Conservation (phyloP, 2,329 filamentous ascomycete species). For the Ascochyta fabae region DNA sequence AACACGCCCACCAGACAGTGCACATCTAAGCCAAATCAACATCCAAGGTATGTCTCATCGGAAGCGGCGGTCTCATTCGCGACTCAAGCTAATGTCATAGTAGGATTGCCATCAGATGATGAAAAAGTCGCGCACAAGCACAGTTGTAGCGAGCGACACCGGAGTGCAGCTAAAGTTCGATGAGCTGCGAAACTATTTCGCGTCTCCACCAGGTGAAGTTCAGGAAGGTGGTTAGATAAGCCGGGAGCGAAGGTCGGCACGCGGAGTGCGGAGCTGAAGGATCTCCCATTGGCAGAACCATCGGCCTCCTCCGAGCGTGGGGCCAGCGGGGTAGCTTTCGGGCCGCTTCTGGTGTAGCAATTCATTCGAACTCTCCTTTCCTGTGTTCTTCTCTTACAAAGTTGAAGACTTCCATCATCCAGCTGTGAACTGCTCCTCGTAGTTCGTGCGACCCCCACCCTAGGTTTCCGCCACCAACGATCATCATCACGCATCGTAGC, state of each 20-base stretch:
- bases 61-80: background rate
- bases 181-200: background rate
- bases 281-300: conserved; percentile 7
- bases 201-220: background rate
- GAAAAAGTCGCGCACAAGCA: background rate
- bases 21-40: background rate
- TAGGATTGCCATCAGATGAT: background rate
- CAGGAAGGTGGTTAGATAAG: conserved; percentile 19
- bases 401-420: too few relatives aligned
- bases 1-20: background rate
- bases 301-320: conserved; percentile 15
- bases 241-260: background rate
- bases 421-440: too few relatives aligned
- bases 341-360: background rate
- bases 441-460: background rate
- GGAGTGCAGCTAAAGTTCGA: background rate
- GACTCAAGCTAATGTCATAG: background rate
- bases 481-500: background rate
- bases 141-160: background rate
- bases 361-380: background rate
- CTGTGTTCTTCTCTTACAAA: background rate
- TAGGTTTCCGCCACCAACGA: background rate
- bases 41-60: background rate
- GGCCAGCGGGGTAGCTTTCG: conserved; percentile 10
- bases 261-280: conserved; percentile 9